phyloP scores from a whole-genome alignment of 106 monocot species.

The Acorus gramineus region DNA sequence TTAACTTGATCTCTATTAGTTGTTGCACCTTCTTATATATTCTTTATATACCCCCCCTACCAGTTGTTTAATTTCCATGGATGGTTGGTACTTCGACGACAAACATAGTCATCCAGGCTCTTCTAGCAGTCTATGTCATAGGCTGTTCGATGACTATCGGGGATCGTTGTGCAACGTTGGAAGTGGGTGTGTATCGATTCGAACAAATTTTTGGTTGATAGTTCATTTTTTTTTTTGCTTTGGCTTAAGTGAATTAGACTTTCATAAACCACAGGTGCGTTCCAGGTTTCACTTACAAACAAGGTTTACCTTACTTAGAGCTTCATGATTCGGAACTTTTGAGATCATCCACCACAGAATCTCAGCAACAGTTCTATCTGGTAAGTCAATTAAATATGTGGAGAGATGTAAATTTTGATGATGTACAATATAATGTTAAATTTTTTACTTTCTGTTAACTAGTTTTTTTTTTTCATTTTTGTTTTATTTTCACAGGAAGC shows the following conservation, averaged over 20 bases:
- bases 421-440: background rate
- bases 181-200: conserved; percentile 23
- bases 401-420: background rate
- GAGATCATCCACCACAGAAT: conserved; percentile 22
- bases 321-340: conserved; percentile 16
- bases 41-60: background rate
- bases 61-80: conserved; percentile 36
- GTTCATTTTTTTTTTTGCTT: background rate
- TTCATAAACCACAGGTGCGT: conserved; percentile 22
- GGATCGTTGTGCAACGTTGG: conserved; percentile 24
- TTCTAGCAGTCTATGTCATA: conserved; percentile 2
- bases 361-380: conserved; percentile 63
- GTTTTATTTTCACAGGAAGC: conserved; percentile 39
- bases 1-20: background rate
- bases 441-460: background rate
- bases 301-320: conserved; percentile 28
- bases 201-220: background rate
- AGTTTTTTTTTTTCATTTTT: background rate
- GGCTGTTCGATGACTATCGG: conserved; percentile 43
- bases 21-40: background rate
- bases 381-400: conserved; percentile 7
- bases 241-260: too few species aligned
- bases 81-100: conserved; percentile 41
- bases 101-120: conserved; percentile 11
- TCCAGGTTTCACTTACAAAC: conserved; percentile 53